These are phyloP conservation scores for Fusarium sororula DNA, from an alignment of 2,329 filamentous ascomycete species.

Conservation along the genomic window DNA sequence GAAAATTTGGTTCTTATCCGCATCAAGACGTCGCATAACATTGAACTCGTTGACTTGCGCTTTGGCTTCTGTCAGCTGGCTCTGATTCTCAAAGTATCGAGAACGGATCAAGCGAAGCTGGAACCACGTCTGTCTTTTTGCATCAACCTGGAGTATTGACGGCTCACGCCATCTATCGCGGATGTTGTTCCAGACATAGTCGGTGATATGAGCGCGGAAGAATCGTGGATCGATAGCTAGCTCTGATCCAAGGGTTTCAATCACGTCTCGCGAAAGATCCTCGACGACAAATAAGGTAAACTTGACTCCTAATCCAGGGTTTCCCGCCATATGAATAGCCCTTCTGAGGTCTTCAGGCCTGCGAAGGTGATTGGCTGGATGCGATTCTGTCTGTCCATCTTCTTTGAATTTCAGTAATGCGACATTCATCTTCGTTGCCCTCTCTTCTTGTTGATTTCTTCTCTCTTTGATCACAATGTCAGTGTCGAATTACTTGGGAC, in stretches of 20 bases:
- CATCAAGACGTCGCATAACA: not conserved
- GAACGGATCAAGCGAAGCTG: not conserved
- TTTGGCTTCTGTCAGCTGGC: not conserved
- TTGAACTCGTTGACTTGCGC: not conserved
- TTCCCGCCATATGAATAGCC: accelerated
- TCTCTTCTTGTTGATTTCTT: not conserved
- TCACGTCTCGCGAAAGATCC: not conserved
- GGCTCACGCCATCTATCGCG: not conserved
- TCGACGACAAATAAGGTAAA: not conserved
- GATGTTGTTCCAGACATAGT: not conserved
- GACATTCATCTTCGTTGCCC: not conserved
- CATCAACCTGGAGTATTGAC: not conserved
- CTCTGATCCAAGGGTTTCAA: not conserved
- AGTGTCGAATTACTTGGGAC: accelerated
- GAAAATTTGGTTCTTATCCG: not conserved
- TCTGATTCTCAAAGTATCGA: not conserved
- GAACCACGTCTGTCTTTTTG: not conserved
- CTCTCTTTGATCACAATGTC: accelerated
- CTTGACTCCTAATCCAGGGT: accelerated
- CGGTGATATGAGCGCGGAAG: not conserved
- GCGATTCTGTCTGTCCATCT: not conserved
- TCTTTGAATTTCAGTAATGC: not conserved
- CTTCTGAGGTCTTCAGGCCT: not conserved
- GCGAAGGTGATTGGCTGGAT: accelerated
- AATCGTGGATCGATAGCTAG: not conserved